Evolutionary conservation across 768 basidiomycete species (phyloP).

Genomic region (Sistotremastrum suecicum): DNA sequence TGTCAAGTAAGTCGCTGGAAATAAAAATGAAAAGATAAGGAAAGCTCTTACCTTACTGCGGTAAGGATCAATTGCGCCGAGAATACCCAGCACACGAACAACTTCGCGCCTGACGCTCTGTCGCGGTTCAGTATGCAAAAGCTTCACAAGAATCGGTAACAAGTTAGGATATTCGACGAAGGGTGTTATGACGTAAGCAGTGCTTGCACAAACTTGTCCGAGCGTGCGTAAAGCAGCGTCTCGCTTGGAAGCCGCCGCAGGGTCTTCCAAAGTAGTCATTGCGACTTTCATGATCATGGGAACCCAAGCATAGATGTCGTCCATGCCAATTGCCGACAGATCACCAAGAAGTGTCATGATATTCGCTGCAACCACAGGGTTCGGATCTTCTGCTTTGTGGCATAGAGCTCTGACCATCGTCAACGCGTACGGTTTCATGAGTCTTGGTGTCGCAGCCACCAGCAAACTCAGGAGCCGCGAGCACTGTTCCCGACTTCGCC

Average conservation of each 20-base stretch:
- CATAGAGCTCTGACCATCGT: slow-evolving; percentile 90
- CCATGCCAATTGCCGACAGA: slow-evolving; percentile 83
- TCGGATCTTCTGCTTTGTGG: slow-evolving; percentile 74
- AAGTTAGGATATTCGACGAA: slow-evolving; percentile 86
- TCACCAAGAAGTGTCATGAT: slow-evolving; percentile 93
- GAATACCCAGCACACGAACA: slow-evolving; percentile 87
- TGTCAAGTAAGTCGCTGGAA: background rate
- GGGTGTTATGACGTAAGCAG: slow-evolving; percentile 87
- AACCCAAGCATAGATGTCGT: slow-evolving; percentile 74
- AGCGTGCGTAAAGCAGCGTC: slow-evolving; percentile 90
- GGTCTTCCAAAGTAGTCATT: slow-evolving; percentile 79
- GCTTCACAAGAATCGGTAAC: slow-evolving; percentile 69
- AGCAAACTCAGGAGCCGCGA: slow-evolving; percentile 81
- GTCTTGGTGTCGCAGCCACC: slow-evolving; percentile 79
- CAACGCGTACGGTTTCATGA: slow-evolving; percentile 91
- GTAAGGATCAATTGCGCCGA: slow-evolving; percentile 95
- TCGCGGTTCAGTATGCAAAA: slow-evolving; percentile 69
- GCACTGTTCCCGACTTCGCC: slow-evolving; percentile 82
- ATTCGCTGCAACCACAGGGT: slow-evolving; percentile 80
- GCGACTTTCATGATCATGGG: slow-evolving; percentile 84
- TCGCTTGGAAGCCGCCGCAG: slow-evolving; percentile 63
- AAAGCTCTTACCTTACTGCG: slow-evolving; percentile 58
- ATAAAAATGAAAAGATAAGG: background rate
- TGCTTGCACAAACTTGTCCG: slow-evolving; percentile 91
- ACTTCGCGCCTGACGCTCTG: slow-evolving; percentile 70